Base-by-base conservation (phyloP, 2,329 filamentous ascomycete species). In the Aspergillus sergii region DNA sequence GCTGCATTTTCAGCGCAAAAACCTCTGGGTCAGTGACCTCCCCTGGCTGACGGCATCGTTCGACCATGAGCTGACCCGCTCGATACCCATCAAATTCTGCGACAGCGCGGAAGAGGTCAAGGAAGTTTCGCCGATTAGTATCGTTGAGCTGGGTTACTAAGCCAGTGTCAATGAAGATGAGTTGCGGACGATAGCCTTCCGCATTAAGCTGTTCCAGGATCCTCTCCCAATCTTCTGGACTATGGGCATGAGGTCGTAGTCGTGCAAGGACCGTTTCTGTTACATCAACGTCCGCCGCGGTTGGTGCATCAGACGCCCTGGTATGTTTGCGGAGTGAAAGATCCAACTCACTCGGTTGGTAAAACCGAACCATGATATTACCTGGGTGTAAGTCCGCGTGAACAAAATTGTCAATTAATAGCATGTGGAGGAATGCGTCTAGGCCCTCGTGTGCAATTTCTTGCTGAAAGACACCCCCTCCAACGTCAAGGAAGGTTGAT, bases 301-400 rank as follows among this genome's bases (percentile, higher is more conserved):
- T 77, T 43, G 81, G 78, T 16, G 78, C 78, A 65, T 80, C 72
- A 1, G 74, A 76, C 9, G 79, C 77, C 28, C 75, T 77, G 4
- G 76, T 80, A 60, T 83, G 77, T 26, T 78, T 76, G 45, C 75
- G 76, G 6, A 89, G 80, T 26, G 83, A 82, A 1, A 96, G 81
- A 56, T 90, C 87, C 0, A 94, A 86, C 65, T 89, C 85, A 16
- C 89, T 88, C 0, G 94, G 89, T 72, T 94, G 89, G 79, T 98
- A 97, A 81, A 99, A 99, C 66, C 96, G 93, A 54, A 99, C 94
- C 94, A 99, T 98, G 79, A 99, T 98, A 76, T 99, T 99, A 30
- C 95, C 95, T 0, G 95, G 95, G 75, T 99, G 95, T 34, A 99
- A 82, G 75, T 99, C 95, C 6, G 95, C 94, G 74, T 99, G 95